Conservation (phyloP, 768 basidiomycete species). For the Kockovaella imperatae region DNA sequence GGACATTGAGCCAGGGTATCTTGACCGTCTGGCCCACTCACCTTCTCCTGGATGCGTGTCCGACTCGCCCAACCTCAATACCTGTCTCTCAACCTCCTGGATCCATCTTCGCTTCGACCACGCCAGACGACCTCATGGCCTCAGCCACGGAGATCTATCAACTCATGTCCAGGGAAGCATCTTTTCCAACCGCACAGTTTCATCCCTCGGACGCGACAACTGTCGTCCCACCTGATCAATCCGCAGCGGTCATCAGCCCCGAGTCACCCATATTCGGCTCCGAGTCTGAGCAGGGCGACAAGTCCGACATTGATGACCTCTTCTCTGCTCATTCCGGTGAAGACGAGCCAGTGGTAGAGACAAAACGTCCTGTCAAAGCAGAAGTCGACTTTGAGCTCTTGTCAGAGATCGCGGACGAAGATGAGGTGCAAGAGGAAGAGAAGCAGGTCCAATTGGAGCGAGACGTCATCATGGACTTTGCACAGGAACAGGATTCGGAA, state of each 20-base stretch:
- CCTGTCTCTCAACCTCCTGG: neutral
- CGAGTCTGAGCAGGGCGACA: neutral
- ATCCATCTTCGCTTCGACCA: neutral
- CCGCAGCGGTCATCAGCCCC: neutral
- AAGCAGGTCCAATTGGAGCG: constrained; percentile 8
- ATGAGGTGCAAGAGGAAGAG: constrained; percentile 2
- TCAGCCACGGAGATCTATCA: neutral
- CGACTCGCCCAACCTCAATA: neutral
- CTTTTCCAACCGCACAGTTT: neutral
- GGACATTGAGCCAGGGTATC: constrained; percentile 11
- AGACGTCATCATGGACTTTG: too few species aligned
- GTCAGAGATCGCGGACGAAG: neutral
- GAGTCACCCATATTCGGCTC: neutral
- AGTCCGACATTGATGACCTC: constrained; percentile 14
- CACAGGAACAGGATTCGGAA: too few species aligned
- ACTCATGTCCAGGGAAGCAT: neutral
- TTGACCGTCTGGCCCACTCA: constrained; percentile 17
- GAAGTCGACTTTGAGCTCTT: too few species aligned
- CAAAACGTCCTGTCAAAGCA: neutral
- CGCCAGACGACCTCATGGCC: neutral
- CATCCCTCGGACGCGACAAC: neutral
- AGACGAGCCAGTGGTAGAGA: too few species aligned
- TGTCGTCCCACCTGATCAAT: neutral
- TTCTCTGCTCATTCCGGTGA: constrained; percentile 9
- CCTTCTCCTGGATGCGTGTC: constrained; percentile 2